phyloP scores from a whole-genome alignment of 106 monocot genomes.

The Dioscorea zingiberensis region DNA sequence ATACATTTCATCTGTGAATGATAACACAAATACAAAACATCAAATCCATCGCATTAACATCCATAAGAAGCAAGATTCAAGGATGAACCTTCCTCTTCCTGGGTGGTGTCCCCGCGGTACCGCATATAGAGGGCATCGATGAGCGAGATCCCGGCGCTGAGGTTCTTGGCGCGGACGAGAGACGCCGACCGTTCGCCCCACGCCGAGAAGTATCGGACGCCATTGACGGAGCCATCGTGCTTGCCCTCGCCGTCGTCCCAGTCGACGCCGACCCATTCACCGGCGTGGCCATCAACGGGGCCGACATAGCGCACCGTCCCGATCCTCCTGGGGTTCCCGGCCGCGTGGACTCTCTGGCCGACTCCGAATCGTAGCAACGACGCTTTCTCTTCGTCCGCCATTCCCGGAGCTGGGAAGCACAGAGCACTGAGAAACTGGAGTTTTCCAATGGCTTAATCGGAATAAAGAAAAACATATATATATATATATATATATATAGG shows the following conservation, averaged over 20 bases:
- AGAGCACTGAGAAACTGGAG: too few species aligned
- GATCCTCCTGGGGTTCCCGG: slow-evolving; percentile 45
- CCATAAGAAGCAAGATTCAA: too few species aligned
- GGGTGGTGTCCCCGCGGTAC: slow-evolving; percentile 61
- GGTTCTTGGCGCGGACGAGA: slow-evolving; percentile 59
- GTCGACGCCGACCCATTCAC: slow-evolving; percentile 80
- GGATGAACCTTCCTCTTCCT: slow-evolving; percentile 65
- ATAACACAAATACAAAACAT: background rate
- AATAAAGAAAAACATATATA: too few species aligned
- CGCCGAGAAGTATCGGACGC: slow-evolving; percentile 58
- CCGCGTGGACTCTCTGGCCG: slow-evolving; percentile 66
- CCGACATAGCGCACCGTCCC: slow-evolving; percentile 87
- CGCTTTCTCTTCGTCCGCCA: slow-evolving; percentile 5
- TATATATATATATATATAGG: too few species aligned
- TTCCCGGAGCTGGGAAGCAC: background rate
- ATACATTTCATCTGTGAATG: slow-evolving; percentile 92
- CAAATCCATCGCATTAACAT: too few species aligned
- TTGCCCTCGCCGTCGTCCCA: slow-evolving; percentile 85
- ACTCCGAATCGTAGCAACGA: slow-evolving; percentile 12
- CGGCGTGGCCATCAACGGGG: slow-evolving; percentile 42
- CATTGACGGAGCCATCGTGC: slow-evolving; percentile 68
- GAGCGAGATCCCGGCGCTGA: slow-evolving; percentile 57
- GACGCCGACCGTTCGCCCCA: slow-evolving; percentile 50
- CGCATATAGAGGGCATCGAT: slow-evolving; percentile 40
- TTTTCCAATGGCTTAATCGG: too few species aligned